Evolutionary conservation across 257 asterid genomes (phyloP).

Genomic region (Solanum sparsipilum): DNA sequence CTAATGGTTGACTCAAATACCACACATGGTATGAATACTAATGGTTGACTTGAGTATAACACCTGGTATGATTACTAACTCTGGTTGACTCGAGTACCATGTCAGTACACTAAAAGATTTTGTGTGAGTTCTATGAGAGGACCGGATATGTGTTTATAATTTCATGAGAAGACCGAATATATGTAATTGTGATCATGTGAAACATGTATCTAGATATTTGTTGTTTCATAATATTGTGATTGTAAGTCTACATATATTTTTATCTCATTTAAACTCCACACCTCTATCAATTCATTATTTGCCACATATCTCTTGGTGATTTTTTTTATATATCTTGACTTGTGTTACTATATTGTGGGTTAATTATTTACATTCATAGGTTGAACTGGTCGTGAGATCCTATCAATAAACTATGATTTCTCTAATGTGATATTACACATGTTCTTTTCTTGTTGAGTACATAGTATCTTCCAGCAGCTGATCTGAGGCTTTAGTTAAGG

Average conservation of each 20-base stretch:
- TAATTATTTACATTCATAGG: background rate
- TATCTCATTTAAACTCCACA: too few relatives aligned
- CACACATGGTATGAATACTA: background rate
- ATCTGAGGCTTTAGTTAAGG: background rate
- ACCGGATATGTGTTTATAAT: too few relatives aligned
- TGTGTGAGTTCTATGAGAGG: background rate
- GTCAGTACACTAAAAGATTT: background rate
- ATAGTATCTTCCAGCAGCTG: background rate
- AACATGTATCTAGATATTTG: background rate
- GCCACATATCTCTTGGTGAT: background rate
- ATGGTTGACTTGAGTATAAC: background rate
- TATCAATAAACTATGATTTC: background rate
- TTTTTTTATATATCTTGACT: too few relatives aligned
- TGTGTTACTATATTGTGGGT: background rate
- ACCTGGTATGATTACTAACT: too few relatives aligned
- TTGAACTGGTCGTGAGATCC: background rate
- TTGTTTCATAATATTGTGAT: too few relatives aligned
- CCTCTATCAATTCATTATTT: too few relatives aligned
- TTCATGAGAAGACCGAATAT: too few relatives aligned
- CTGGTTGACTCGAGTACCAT: background rate
- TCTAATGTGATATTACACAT: background rate
- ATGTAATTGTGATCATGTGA: background rate
- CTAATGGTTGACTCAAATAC: background rate
- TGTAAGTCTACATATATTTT: too few relatives aligned
- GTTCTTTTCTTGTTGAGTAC: background rate